Evolutionary conservation across 305 asterid genomes (phyloP).

Genomic region (Withania somnifera): DNA sequence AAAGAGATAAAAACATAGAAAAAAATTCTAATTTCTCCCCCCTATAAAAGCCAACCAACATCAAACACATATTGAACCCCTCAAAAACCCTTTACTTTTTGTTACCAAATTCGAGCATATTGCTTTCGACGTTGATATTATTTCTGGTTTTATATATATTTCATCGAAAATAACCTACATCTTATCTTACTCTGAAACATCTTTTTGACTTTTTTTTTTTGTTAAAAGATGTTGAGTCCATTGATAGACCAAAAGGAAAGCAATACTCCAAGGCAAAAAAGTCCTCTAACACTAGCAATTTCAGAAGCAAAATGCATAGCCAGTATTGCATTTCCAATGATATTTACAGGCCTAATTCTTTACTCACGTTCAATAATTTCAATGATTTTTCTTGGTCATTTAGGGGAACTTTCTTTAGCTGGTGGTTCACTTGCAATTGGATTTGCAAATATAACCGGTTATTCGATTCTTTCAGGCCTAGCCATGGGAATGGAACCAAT

Average conservation of each 20-base stretch:
- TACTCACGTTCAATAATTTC: conserved; percentile 30
- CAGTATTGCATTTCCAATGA: conserved; percentile 24
- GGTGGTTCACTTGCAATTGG: conserved; percentile 33
- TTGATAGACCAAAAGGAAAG: neutral
- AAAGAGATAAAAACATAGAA: neutral
- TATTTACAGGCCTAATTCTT: conserved; percentile 23
- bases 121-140: neutral
- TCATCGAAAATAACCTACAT: too few species aligned
- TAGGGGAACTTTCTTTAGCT: conserved; percentile 25
- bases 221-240: neutral
- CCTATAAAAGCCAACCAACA: neutral
- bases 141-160: neutral
- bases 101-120: neutral
- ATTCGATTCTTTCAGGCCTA: conserved; percentile 26
- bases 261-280: neutral
- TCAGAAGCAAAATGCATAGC: conserved; percentile 26
- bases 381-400: conserved; percentile 31
- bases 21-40: neutral
- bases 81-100: neutral
- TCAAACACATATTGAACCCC: neutral
- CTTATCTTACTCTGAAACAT: neutral
- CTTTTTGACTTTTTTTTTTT: neutral
- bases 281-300: conserved; percentile 4
- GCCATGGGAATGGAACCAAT: conserved; percentile 42
- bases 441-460: conserved; percentile 32